These are phyloP conservation scores for Kregervanrija pseudodelftensis DNA, from an alignment of 805 yeast species.

Conservation along the genomic window DNA sequence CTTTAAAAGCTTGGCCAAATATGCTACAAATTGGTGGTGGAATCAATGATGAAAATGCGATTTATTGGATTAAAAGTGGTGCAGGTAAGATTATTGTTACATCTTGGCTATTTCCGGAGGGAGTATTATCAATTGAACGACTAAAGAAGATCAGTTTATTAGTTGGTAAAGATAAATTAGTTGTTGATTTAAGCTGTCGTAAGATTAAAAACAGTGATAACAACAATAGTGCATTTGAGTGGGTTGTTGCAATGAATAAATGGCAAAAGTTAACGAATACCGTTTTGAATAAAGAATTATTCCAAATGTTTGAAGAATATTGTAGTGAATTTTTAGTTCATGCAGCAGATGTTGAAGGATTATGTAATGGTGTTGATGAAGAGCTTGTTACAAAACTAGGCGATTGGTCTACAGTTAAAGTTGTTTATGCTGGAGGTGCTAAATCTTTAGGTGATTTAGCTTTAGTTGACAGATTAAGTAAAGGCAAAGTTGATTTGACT, in stretches of 20 bases:
- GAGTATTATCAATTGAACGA: slow-evolving; percentile 43
- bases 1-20: slow-evolving; percentile 67
- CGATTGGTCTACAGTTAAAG: slow-evolving; percentile 46
- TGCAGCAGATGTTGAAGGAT: slow-evolving; percentile 98
- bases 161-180: slow-evolving; percentile 64
- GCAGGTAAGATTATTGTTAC: slow-evolving; percentile 91
- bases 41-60: slow-evolving; percentile 66
- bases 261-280: slow-evolving; percentile 88
- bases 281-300: slow-evolving; percentile 45
- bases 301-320: slow-evolving; percentile 48
- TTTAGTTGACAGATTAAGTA: slow-evolving; percentile 58
- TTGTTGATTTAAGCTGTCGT: slow-evolving; percentile 87
- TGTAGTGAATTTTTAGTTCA: slow-evolving; percentile 88
- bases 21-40: slow-evolving; percentile 91
- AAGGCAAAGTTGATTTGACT: slow-evolving; percentile 84
- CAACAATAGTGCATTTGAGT: slow-evolving; percentile 30
- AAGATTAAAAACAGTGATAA: slow-evolving; percentile 19
- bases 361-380: slow-evolving; percentile 88
- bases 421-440: slow-evolving; percentile 98
- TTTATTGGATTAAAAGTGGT: slow-evolving; percentile 64
- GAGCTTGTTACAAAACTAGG: slow-evolving; percentile 64
- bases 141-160: slow-evolving; percentile 39
- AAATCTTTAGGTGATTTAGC: slow-evolving; percentile 61
- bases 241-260: slow-evolving; percentile 97
- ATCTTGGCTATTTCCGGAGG: slow-evolving; percentile 78